Conservation (phyloP, 306 rosid genomes). For the Rosa chinensis region DNA sequence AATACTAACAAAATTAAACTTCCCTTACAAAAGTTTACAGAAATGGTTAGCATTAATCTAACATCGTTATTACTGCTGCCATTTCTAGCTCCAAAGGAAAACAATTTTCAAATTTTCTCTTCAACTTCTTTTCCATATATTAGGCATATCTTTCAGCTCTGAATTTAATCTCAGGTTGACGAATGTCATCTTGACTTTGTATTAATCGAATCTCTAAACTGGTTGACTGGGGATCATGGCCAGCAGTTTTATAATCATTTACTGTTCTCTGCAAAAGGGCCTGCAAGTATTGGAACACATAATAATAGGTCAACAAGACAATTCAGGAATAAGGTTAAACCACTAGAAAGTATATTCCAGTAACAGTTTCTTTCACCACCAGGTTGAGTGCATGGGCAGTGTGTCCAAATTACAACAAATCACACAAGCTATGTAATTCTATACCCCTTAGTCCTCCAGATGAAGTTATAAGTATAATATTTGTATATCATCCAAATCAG, state of each 20-base stretch:
- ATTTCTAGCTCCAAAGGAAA: background rate
- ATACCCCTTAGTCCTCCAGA: background rate
- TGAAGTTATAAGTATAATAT: background rate
- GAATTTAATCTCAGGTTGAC: slow-evolving; percentile 47
- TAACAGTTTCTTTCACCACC: background rate
- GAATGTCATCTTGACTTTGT: slow-evolving; percentile 78
- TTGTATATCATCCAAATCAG: background rate
- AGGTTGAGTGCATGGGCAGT: background rate
- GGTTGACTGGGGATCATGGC: slow-evolving; percentile 68
- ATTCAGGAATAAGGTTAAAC: background rate
- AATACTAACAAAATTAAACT: background rate
- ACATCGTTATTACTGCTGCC: background rate
- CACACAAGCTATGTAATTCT: background rate
- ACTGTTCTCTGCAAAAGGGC: slow-evolving; percentile 70
- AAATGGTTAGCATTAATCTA: background rate
- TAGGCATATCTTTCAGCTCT: slow-evolving; percentile 57
- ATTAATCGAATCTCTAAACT: slow-evolving; percentile 75
- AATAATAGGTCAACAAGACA: background rate
- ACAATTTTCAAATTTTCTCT: background rate
- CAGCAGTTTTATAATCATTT: slow-evolving; percentile 50
- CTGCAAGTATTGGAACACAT: slow-evolving; percentile 31
- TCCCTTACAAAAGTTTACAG: background rate
- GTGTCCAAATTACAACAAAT: background rate
- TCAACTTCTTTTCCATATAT: slow-evolving; percentile 2
- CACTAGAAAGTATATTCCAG: background rate